These are phyloP conservation scores for Grosmannia clavigera DNA, from an alignment of 2,329 filamentous ascomycete species.

Conservation along the genomic window DNA sequence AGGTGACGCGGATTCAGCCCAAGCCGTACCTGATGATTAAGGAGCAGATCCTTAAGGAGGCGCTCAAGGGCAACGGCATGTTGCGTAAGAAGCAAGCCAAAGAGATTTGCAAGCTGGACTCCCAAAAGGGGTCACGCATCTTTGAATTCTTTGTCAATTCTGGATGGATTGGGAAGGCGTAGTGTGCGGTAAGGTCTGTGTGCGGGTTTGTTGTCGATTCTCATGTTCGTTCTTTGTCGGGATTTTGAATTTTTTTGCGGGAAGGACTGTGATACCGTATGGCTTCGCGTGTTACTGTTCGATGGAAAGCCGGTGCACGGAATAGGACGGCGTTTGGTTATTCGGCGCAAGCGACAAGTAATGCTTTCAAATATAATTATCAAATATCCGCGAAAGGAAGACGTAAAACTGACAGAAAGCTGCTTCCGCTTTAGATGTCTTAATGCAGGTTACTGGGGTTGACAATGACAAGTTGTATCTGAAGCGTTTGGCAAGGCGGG, in stretches of 20 bases:
- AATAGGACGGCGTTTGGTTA: not conserved
- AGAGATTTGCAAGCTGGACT: conserved; percentile 73
- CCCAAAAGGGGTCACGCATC: conserved; percentile 70
- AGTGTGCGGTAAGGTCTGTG: not conserved
- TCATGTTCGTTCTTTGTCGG: not conserved
- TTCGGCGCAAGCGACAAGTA: not conserved
- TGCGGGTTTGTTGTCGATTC: not conserved
- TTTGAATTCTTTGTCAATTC: conserved; percentile 92
- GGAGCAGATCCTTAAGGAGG: conserved; percentile 80
- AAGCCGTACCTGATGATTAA: conserved; percentile 96
- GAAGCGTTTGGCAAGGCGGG: no score
- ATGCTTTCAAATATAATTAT: not conserved
- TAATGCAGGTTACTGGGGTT: no score
- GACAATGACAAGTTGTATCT: no score
- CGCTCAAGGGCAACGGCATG: conserved; percentile 73
- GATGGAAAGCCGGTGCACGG: not conserved
- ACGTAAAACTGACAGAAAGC: not conserved
- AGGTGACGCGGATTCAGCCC: conserved; percentile 70
- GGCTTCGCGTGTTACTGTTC: not conserved
- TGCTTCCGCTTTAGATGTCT: not conserved
- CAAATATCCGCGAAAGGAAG: not conserved
- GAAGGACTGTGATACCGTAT: not conserved
- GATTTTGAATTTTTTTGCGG: not conserved
- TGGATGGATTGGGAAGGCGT: conserved; percentile 85
- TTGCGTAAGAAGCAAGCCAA: conserved; percentile 91